Evolutionary conservation across 306 rosid genomes (phyloP), one percentile per base, ranked within the genome.

Genomic region (Cercis canadensis): DNA sequence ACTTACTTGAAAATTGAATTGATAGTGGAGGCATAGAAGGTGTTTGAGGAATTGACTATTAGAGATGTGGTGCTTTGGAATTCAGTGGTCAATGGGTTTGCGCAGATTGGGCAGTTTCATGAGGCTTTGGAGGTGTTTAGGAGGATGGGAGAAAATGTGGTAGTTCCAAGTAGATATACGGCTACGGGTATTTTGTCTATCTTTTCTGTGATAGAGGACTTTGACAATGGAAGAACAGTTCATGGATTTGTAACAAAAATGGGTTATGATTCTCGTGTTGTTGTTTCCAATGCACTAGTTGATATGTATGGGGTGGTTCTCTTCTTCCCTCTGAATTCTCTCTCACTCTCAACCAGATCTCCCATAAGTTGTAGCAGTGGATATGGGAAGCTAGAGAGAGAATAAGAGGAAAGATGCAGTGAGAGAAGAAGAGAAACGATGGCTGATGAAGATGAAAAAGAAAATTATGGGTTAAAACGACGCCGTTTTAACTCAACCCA

Each of bases 301-400:
- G 96, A 90, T 69, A 80, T 93, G 87, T 93, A 90, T 81, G 98
- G 98, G n/a, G n/a, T n/a, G n/a, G n/a, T n/a, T n/a, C n/a, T n/a
- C n/a, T n/a, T n/a, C n/a, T n/a, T n/a, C n/a, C n/a, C n/a, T n/a
- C n/a, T n/a, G n/a, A n/a, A n/a, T n/a, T n/a, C n/a, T n/a, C n/a
- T n/a, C n/a, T n/a, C n/a, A n/a, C n/a, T n/a, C n/a, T n/a, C n/a
- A n/a, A n/a, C n/a, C n/a, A n/a, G n/a, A n/a, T n/a, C n/a, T n/a
- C n/a, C n/a, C n/a, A n/a, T n/a, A n/a, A n/a, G n/a, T n/a, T n/a
- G n/a, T n/a, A n/a, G n/a, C n/a, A n/a, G n/a, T n/a, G n/a, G n/a
- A n/a, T n/a, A n/a, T n/a, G n/a, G n/a, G n/a, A n/a, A n/a, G n/a
- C n/a, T n/a, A n/a, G n/a, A n/a, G n/a, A n/a, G n/a, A n/a, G n/a